Conservation (phyloP, 1,284 basidiomycete species). For the Ceratobasidium papillatum region DNA sequence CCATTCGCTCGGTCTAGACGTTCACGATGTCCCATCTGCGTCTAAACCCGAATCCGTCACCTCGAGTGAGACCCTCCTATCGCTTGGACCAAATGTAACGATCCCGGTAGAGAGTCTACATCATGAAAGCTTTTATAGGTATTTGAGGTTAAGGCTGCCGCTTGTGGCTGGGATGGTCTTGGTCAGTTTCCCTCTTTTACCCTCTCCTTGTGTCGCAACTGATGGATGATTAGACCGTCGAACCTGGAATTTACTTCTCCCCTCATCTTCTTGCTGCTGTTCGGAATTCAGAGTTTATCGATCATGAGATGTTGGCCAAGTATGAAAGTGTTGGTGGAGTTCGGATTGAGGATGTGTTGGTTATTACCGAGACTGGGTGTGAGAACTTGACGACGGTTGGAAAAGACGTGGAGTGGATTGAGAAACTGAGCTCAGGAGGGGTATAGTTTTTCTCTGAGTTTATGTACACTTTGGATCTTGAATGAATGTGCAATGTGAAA, state of each 20-base stretch:
- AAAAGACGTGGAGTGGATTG: constrained; percentile 81
- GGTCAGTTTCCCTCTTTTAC: constrained; percentile 56
- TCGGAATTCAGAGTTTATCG: constrained; percentile 72
- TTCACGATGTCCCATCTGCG: constrained; percentile 83
- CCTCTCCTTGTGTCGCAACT: not conserved
- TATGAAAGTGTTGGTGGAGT: constrained; percentile 88
- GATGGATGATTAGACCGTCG: constrained; percentile 68
- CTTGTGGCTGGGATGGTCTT: constrained; percentile 84
- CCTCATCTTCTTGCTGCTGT: constrained; percentile 77
- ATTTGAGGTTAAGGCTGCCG: constrained; percentile 77
- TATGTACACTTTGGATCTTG: not conserved
- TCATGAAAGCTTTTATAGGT: constrained; percentile 74
- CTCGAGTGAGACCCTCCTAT: not conserved
- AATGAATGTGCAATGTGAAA: too few relatives aligned
- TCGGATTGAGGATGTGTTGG: constrained; percentile 87
- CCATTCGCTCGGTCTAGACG: constrained; percentile 88
- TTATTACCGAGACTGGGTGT: constrained; percentile 70
- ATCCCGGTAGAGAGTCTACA: constrained; percentile 51
- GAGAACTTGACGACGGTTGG: constrained; percentile 84
- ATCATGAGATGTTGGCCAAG: constrained; percentile 71
- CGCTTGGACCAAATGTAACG: constrained; percentile 42
- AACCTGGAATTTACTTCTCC: constrained; percentile 90
- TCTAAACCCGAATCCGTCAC: constrained; percentile 62
- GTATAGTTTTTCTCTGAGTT: constrained; percentile 49
- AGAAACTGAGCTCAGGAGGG: constrained; percentile 75